phyloP scores from a whole-genome alignment of 2,329 filamentous ascomycete species.

The Didymella pomorum region DNA sequence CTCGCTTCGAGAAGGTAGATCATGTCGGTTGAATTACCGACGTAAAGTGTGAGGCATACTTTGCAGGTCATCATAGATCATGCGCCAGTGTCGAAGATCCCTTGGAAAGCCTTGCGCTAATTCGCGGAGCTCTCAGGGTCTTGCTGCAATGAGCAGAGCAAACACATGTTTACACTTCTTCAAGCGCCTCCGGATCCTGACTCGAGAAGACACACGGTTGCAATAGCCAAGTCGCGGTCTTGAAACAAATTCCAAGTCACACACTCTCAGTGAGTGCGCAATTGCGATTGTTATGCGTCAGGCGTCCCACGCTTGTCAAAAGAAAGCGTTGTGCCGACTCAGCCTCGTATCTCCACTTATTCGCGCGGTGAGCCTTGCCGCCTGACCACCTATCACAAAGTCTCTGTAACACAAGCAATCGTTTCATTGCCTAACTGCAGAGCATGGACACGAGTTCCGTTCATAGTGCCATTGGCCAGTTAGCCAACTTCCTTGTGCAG shows the following conservation, averaged over 20 bases:
- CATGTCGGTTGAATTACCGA: not conserved
- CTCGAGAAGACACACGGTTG: not conserved
- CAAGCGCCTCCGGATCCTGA: not conserved
- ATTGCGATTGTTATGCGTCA: not conserved
- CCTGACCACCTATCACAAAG: slow-evolving; percentile 1
- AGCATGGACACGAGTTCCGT: not conserved
- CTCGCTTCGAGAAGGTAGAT: not conserved
- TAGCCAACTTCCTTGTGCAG: not conserved
- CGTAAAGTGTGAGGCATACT: not conserved
- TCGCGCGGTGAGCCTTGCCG: slow-evolving; percentile 12
- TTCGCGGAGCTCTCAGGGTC: not conserved
- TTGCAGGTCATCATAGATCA: not conserved
- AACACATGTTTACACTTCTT: not conserved
- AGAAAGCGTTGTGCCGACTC: slow-evolving; percentile 1
- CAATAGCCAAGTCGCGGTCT: not conserved
- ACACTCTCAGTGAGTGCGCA: not conserved
- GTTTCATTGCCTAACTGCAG: not conserved
- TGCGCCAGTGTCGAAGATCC: not conserved
- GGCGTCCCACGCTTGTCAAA: slow-evolving; percentile 6
- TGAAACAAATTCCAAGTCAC: not conserved
- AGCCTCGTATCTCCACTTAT: slow-evolving; percentile 14
- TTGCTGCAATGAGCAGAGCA: not conserved
- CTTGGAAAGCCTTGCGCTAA: not conserved
- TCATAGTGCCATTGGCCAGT: not conserved
- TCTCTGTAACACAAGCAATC: not conserved